Conservation (phyloP, 176 grass and related monocot genomes). For the Bothriochloa decipiens region DNA sequence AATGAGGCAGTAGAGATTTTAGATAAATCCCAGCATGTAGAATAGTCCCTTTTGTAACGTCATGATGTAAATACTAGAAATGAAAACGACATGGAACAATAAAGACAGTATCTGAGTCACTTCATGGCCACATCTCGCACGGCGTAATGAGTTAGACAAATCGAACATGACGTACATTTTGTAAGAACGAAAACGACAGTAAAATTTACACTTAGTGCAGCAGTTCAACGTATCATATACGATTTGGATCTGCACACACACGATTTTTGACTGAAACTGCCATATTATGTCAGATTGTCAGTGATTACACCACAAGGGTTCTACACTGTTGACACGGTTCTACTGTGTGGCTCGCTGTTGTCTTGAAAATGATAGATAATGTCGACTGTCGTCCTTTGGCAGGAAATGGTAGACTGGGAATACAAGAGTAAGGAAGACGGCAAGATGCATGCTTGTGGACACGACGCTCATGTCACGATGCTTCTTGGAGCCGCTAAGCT, state of each 20-base stretch:
- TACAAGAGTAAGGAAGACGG: constrained; percentile 70
- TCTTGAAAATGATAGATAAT: background rate
- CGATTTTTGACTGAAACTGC: background rate
- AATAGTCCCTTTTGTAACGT: background rate
- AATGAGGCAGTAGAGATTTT: background rate
- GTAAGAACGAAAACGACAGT: background rate
- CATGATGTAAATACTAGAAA: background rate
- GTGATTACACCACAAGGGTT: background rate
- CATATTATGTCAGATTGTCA: too few relatives aligned
- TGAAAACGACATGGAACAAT: background rate
- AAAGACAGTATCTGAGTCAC: background rate
- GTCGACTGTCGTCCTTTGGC: background rate
- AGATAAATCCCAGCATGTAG: too few relatives aligned
- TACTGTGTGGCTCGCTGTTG: too few relatives aligned
- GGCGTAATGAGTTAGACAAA: background rate
- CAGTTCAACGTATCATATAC: background rate
- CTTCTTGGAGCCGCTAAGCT: constrained; percentile 83
- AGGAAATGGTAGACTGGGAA: constrained; percentile 87
- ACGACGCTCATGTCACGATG: constrained; percentile 81
- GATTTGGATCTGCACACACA: background rate
- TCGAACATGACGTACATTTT: background rate
- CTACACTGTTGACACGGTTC: background rate
- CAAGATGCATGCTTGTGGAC: constrained; percentile 79
- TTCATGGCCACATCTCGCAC: background rate
- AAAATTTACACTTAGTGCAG: background rate